phyloP scores from a whole-genome alignment of 768 basidiomycete species.

The Panaeolus cyanescens region DNA sequence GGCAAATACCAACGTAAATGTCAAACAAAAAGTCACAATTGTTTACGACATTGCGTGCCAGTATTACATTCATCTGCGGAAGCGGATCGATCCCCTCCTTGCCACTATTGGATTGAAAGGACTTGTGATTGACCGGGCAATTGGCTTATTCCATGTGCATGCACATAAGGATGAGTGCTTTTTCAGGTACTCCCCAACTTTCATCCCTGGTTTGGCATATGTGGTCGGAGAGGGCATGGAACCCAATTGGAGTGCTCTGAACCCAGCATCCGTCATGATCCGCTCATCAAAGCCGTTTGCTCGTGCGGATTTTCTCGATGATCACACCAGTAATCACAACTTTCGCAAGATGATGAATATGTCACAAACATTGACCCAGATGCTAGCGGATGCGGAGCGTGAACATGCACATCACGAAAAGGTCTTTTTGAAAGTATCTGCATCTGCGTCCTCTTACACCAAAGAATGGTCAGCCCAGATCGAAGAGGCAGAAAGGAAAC shows the following conservation, averaged over 20 bases:
- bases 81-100: conserved; percentile 6
- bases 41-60: conserved; percentile 21
- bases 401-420: background rate
- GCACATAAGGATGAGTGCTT: conserved; percentile 7
- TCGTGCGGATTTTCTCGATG: background rate
- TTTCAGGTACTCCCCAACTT: conserved; percentile 5
- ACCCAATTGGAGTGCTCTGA: background rate
- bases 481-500: background rate
- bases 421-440: background rate
- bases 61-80: conserved; percentile 11
- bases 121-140: background rate
- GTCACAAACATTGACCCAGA: background rate
- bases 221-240: conserved; percentile 10
- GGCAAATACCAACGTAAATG: conserved; percentile 8
- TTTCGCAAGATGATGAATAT: background rate
- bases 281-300: background rate
- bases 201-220: conserved; percentile 9
- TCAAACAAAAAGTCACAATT: conserved; percentile 11
- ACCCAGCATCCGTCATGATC: background rate
- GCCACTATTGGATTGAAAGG: background rate
- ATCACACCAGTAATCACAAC: background rate
- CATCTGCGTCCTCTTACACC: no score
- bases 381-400: background rate
- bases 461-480: background rate
- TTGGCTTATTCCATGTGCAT: conserved; percentile 6